Conservation (phyloP, 1,139 yeast genomes). For the Magnusiomyces fungicola region DNA sequence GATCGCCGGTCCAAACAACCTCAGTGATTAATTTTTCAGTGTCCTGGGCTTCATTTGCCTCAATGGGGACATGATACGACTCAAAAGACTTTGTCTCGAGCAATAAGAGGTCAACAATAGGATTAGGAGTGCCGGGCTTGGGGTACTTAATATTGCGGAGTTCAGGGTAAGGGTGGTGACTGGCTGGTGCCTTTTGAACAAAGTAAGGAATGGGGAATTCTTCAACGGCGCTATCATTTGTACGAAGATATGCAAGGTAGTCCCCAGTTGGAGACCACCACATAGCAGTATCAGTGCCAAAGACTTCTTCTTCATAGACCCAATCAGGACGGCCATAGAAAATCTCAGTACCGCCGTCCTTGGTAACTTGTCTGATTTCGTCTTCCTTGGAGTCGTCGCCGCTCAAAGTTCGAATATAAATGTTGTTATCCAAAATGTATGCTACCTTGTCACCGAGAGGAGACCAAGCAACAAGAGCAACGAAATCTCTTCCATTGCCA, state of each 20-base stretch:
- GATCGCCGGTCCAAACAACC: conserved; percentile 57
- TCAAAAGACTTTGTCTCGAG: conserved; percentile 36
- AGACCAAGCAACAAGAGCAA: conserved; percentile 62
- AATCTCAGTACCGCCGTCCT: conserved; percentile 58
- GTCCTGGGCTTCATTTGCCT: conserved; percentile 23
- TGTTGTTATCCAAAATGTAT: conserved; percentile 57
- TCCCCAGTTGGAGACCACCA: conserved; percentile 87
- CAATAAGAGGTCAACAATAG: conserved; percentile 46
- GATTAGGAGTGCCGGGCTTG: conserved; percentile 77
- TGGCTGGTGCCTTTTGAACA: conserved; percentile 34
- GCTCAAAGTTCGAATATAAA: conserved; percentile 41
- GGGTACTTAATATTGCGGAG: conserved; percentile 65
- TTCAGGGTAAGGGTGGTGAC: conserved; percentile 50
- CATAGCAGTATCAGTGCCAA: conserved; percentile 52
- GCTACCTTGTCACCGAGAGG: conserved; percentile 63
- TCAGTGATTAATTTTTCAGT: conserved; percentile 58
- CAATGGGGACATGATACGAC: conserved; percentile 26
- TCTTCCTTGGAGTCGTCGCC: conserved; percentile 23
- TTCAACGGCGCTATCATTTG: conserved; percentile 67
- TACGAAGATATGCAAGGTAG: conserved; percentile 52
- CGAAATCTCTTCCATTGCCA: conserved; percentile 24
- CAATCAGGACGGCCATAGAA: conserved; percentile 90
- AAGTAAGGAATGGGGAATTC: conserved; percentile 59
- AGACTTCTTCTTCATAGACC: conserved; percentile 94
- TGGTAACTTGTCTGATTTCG: conserved; percentile 44